Conservation (phyloP, 1,284 basidiomycete genomes). For the Sporisorium reilianum region DNA sequence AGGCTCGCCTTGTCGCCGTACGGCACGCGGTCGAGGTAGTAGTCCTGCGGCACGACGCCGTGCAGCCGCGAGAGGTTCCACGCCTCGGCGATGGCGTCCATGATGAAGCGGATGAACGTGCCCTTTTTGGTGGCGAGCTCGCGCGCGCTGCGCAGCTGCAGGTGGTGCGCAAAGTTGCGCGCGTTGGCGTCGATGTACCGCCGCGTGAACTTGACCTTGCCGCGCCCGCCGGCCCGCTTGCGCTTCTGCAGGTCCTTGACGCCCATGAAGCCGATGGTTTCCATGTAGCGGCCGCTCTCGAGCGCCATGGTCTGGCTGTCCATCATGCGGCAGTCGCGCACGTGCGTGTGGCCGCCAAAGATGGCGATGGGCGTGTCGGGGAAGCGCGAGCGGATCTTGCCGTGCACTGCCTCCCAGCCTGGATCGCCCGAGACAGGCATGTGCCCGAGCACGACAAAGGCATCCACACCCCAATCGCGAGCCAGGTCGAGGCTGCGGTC, state of each 20-base stretch:
- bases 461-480: conserved; percentile 56
- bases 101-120: conserved; percentile 54
- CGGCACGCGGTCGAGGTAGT: conserved; percentile 63
- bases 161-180: conserved; percentile 65
- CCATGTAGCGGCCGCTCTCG: conserved; percentile 65
- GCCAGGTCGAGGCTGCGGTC: conserved; percentile 55
- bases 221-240: conserved; percentile 42
- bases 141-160: conserved; percentile 35
- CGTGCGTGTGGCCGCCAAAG: conserved; percentile 65
- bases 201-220: conserved; percentile 68
- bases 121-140: conserved; percentile 62
- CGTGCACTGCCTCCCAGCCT: conserved; percentile 59
- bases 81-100: conserved; percentile 59
- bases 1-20: conserved; percentile 54
- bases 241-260: conserved; percentile 47
- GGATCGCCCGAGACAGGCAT: conserved; percentile 63
- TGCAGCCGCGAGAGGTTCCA: conserved; percentile 64
- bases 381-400: conserved; percentile 60
- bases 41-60: conserved; percentile 65
- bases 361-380: conserved; percentile 62
- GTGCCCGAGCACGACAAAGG: conserved; percentile 65
- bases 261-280: conserved; percentile 54
- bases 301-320: conserved; percentile 62
- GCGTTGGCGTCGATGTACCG: conserved; percentile 72
- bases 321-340: conserved; percentile 63